Evolutionary conservation across 176 grass and related monocot genomes (phyloP).

Genomic region (Phragmites australis): DNA sequence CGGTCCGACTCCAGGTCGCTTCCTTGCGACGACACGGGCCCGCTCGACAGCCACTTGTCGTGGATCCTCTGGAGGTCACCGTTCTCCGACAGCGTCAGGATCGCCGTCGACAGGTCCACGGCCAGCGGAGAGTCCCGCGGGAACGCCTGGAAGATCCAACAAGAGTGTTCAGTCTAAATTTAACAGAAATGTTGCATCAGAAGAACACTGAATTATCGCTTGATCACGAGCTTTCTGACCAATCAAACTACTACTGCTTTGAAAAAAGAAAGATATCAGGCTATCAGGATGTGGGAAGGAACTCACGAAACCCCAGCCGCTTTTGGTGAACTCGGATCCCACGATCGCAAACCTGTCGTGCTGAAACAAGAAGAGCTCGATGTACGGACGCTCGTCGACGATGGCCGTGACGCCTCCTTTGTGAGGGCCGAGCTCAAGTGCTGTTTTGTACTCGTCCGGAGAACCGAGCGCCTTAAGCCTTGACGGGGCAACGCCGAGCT

Average conservation of each 20-base stretch:
- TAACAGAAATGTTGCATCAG: background rate
- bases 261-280: too few species aligned
- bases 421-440: conserved; percentile 59
- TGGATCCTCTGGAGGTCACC: conserved; percentile 81
- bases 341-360: conserved; percentile 55
- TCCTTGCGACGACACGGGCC: background rate
- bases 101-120: conserved; percentile 74
- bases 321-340: conserved; percentile 77
- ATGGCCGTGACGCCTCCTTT: conserved; percentile 73
- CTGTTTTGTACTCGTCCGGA: conserved; percentile 43
- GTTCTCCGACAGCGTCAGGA: conserved; percentile 81
- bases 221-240: too few species aligned
- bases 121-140: conserved; percentile 67
- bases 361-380: conserved; percentile 58
- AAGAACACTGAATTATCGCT: background rate
- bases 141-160: conserved; percentile 48
- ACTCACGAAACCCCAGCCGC: conserved; percentile 90
- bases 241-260: too few species aligned
- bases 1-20: conserved; percentile 44
- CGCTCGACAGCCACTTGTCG: conserved; percentile 69
- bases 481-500: conserved; percentile 59
- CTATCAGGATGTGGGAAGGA: too few species aligned
- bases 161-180: background rate
- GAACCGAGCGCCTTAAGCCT: conserved; percentile 59
- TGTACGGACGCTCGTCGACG: conserved; percentile 61